A percentile compares a stretch with the other conserved stretches of the same genome.
These are phyloP conservation scores for Fraxinus pennsylvanica DNA, from an alignment of 257 asterid species.

Conservation along the genomic window DNA sequence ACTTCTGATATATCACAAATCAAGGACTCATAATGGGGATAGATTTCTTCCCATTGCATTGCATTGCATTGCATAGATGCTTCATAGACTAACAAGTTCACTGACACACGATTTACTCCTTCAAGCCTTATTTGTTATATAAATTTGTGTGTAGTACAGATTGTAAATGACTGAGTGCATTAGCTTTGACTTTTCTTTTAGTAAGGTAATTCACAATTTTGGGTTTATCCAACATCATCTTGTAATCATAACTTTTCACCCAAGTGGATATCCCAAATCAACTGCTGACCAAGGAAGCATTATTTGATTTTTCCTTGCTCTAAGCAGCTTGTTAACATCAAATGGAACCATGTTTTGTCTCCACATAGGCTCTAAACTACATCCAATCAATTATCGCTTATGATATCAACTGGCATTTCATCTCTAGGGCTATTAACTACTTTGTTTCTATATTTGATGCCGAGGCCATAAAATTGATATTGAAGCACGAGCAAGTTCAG, in stretches of 20 bases:
- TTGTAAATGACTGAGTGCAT: constrained; percentile 13
- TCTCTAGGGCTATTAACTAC: constrained; percentile 17
- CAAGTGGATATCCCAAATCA: background rate
- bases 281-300: background rate
- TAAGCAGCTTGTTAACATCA: background rate
- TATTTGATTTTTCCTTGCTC: background rate
- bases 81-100: too few species aligned
- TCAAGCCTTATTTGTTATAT: background rate
- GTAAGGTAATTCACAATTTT: constrained; percentile 9
- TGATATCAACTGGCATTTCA: constrained; percentile 8
- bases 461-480: background rate
- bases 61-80: too few species aligned
- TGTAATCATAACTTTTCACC: constrained; percentile 2
- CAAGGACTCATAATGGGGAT: constrained; percentile 18
- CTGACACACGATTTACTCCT: background rate
- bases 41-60: constrained; percentile 7
- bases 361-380: constrained; percentile 13
- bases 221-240: constrained; percentile 4
- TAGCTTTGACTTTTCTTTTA: constrained; percentile 19
- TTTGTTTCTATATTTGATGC: background rate
- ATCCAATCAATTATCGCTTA: constrained; percentile 4
- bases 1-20: constrained; percentile 20
- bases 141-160: background rate
- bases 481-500: background rate
- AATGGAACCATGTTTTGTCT: background rate